Percentiles rank a stretch among this genome's conserved stretches.
Conservation (phyloP, 2,329 filamentous ascomycete species). For the Didymella keratinophila region DNA sequence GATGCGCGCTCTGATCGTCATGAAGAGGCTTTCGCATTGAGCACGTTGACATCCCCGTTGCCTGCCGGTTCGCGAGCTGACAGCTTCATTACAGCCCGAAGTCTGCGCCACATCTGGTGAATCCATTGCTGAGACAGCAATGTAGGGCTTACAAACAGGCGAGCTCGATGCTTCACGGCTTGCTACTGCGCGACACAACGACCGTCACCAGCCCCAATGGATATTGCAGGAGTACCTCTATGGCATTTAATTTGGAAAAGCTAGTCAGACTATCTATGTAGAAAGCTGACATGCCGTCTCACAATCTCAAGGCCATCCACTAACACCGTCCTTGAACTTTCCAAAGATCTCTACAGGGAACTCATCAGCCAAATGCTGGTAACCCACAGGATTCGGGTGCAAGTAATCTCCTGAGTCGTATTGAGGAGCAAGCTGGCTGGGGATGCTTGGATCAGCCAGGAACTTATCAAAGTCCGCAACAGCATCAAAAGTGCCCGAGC, state of each 20-base stretch:
- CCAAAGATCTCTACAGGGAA: conserved; percentile 66
- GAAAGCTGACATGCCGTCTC: neutral
- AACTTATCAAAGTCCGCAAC: conserved; percentile 69
- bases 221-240: neutral
- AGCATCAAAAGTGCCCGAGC: conserved; percentile 64
- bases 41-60: neutral
- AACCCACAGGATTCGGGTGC: conserved; percentile 68
- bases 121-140: neutral
- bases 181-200: neutral
- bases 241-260: neutral
- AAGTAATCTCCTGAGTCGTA: conserved; percentile 71
- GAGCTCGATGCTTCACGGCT: neutral
- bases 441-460: conserved; percentile 60
- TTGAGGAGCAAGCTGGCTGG: conserved; percentile 56
- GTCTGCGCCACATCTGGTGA: neutral
- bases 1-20: neutral
- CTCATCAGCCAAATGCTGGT: conserved; percentile 64
- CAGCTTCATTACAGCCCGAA: neutral
- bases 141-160: neutral
- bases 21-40: neutral
- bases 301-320: neutral
- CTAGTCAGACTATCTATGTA: neutral
- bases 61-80: neutral
- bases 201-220: neutral
- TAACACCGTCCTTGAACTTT: conserved; percentile 31